phyloP scores from a whole-genome alignment of 2,329 filamentous ascomycete genomes.

The Colletotrichum incanum region DNA sequence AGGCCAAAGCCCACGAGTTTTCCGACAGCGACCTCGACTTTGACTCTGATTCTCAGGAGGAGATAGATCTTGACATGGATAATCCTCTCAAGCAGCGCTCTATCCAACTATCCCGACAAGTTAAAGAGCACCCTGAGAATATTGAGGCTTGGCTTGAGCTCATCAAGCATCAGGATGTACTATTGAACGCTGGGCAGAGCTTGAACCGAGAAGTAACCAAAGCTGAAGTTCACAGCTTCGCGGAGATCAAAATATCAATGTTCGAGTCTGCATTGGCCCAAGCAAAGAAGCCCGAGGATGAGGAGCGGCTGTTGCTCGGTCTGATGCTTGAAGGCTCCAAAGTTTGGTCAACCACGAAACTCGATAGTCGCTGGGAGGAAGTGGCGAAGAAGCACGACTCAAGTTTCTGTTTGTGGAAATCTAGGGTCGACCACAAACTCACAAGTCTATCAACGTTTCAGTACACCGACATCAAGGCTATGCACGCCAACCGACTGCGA shows the following conservation, averaged over 20 bases:
- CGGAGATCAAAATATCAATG: conserved; percentile 85
- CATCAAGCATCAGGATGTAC: conserved; percentile 82
- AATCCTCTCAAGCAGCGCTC: conserved; percentile 69
- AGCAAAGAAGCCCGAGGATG: conserved; percentile 61
- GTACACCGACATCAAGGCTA: conserved; percentile 75
- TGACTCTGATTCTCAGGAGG: conserved; percentile 61
- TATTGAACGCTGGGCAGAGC: conserved; percentile 69
- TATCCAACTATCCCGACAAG: conserved; percentile 73
- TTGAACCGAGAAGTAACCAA: conserved; percentile 63
- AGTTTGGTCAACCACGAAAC: conserved; percentile 71
- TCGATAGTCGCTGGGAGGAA: conserved; percentile 45
- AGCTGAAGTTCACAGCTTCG: conserved; percentile 77
- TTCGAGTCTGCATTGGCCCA: conserved; percentile 83
- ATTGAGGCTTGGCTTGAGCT: conserved; percentile 83
- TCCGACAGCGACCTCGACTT: conserved; percentile 67
- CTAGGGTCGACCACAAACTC: conserved; percentile 81
- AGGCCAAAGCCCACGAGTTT: conserved; percentile 66
- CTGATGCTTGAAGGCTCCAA: conserved; percentile 82
- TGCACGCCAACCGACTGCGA: conserved; percentile 69
- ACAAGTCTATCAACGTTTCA: conserved; percentile 77
- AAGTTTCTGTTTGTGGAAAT: conserved; percentile 79
- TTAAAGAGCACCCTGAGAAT: conserved; percentile 77
- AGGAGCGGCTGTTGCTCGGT: conserved; percentile 75
- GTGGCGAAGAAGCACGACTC: conserved; percentile 68
- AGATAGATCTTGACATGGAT: conserved; percentile 53